Evolutionary conservation across 441 rosid genomes (phyloP), one percentile per base, ranked within the genome.

Genomic region (Mallotus repandus): DNA sequence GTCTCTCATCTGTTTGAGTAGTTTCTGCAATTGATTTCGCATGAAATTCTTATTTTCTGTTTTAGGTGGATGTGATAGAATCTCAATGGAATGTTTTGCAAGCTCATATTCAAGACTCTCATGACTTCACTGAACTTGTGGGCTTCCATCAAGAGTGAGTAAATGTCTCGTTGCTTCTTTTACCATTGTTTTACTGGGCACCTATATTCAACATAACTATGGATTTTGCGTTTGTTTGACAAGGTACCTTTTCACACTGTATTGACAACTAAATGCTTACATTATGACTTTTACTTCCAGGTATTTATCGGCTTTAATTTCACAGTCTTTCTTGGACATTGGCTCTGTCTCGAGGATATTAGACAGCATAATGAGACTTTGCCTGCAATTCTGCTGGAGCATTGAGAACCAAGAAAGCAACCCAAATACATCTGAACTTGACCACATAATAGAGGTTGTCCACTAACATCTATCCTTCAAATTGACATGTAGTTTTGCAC

Each of bases 11-110:
- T 43, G 9, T 58, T 46, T 18, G 59, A 9, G 38, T 63, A 38
- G 29, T 63, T 69, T 57, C 22, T 29, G n/a, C 21, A 25, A 29
- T 35, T 18, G 35, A 35, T 61, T 49, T 66, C 59, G 32, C 19
- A 16, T 11, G 7, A 29, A 29, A 15, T 48, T 60, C 57, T 75
- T 5, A 35, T 35, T 35, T 56, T 75, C 43, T 80, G 70, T 73
- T 71, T 76, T 76, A 93, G 99, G 98, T 93, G 81, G 97, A 93
- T 74, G 99, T 93, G 80, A 90, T 96, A 81, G 99, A 96, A 88
- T 93, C 99, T 79, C 99, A 96, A 74, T 96, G 99, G 99, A 93
- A 96, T 78, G 89, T 93, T 80, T 78, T 93, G 83, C 97, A 89
- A 88, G 85, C 89, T 74, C 97, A 82, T 65, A 89, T 93, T 79